These are phyloP conservation scores for Hyaloperonospora arabidopsidis DNA, from an alignment of 352 stramenopile genomes.

Conservation along the genomic window DNA sequence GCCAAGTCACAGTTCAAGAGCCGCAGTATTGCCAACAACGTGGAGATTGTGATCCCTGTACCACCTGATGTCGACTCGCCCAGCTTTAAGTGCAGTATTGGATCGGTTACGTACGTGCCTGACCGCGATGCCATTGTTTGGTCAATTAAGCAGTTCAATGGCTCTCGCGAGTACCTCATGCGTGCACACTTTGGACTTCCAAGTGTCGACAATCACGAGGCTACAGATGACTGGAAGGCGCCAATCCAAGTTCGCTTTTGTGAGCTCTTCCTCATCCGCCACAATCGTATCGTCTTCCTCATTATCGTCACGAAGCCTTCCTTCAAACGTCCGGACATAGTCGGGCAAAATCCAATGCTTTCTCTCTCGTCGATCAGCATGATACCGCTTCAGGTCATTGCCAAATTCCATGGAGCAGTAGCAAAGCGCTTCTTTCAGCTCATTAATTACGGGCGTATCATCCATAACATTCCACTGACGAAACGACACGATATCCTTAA, in stretches of 20 bases:
- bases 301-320: conserved; percentile 28
- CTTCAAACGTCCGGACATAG: conserved; percentile 64
- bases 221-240: conserved; percentile 84
- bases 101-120: conserved; percentile 96
- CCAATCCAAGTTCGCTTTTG: conserved; percentile 48
- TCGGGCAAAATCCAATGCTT: conserved; percentile 79
- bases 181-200: conserved; percentile 96
- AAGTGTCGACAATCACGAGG: conserved; percentile 87
- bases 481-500: conserved; percentile 94
- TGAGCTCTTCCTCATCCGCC: conserved; percentile 33
- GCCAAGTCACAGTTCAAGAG: conserved; percentile 99
- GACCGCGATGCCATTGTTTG: conserved; percentile 98
- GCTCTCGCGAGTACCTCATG: conserved; percentile 98
- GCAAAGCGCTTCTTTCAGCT: conserved; percentile 86
- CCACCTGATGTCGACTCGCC: conserved; percentile 97
- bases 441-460: conserved; percentile 55
- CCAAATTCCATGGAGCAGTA: conserved; percentile 87
- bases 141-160: conserved; percentile 99
- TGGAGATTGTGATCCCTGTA: conserved; percentile 99
- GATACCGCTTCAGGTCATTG: conserved; percentile 51
- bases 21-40: conserved; percentile 97
- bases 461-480: conserved; percentile 96
- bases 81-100: conserved; percentile 97
- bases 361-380: conserved; percentile 26
- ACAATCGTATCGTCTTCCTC: conserved; percentile 11